Evolutionary conservation across 768 basidiomycete genomes (phyloP).

Genomic region (Calocera viscosa): DNA sequence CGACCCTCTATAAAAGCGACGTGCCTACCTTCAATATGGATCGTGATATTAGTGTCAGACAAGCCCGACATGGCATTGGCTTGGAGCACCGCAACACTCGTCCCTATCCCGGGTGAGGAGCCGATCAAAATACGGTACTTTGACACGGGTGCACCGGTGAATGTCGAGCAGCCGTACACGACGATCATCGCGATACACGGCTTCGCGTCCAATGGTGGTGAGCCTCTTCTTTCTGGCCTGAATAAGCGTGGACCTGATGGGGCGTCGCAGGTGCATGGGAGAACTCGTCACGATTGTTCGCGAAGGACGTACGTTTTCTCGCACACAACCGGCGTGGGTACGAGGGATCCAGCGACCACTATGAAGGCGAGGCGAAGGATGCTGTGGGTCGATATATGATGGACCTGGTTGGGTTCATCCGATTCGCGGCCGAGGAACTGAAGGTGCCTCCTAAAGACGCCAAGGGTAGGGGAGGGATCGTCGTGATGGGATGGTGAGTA

Average conservation of each 20-base stretch:
- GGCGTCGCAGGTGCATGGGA: neutral
- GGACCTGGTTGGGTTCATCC: neutral
- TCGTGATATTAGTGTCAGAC: neutral
- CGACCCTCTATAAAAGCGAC: no score
- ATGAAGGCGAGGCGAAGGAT: neutral
- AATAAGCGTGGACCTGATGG: neutral
- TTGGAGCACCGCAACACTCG: neutral
- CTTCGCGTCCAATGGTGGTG: neutral
- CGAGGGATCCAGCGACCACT: neutral
- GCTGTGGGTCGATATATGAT: neutral
- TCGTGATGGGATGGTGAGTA: conserved; percentile 1
- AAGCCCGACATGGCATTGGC: neutral
- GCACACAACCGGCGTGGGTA: neutral
- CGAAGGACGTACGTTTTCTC: neutral
- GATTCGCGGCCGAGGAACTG: neutral
- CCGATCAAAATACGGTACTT: neutral
- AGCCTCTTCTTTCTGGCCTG: neutral
- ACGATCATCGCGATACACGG: neutral
- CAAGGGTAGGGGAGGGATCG: neutral
- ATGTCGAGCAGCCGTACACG: neutral
- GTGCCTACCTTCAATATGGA: no score
- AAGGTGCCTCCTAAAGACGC: neutral
- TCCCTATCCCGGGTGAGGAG: neutral
- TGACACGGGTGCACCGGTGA: neutral
- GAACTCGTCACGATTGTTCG: neutral